Base-by-base conservation (phyloP, 192 early-diverging fungal species). In the Coemansia sp. region DNA sequence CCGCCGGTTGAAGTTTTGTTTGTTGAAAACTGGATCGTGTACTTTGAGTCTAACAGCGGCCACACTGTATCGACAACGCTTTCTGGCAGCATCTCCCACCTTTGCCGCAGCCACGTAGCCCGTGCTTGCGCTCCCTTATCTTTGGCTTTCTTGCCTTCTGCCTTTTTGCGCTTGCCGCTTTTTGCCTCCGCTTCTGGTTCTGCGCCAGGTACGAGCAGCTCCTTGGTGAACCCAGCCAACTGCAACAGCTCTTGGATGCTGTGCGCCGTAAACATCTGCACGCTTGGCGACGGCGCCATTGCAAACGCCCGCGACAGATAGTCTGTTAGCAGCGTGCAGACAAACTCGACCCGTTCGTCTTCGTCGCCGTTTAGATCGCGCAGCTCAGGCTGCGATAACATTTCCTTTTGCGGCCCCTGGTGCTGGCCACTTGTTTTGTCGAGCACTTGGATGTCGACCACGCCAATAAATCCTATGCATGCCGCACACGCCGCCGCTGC, bases 181-280 rank as follows among this genome's bases (percentile, higher is more conserved):
- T 60, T 24, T 15, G 31, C 17, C 36, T 24, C 49, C 31, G 58
- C 63, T 9, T 44, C 42, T 61, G 55, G 5, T 3, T 52, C 50
- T 14, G 23, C 50, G 0, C 7, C 50, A 4, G 48, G 21, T 1
- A 9, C 23, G 3, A 71, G 40, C n/a, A 75, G 56, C 11, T 57
- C 61, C n/a, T 38, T 60, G n/a, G 73, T 70, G 58, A 82, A 82
- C 2, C 70, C 79, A 1, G 63, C 70, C 21, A 69, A 44, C 1
- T 67, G 62, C 25, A 82, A 44, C 40, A 82, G 64, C 56, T 82
- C 79, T 52, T 82, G 79, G 15, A 82, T 82, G 10, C 61, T 65
- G 53, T 76, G 76, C 4, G 79, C 79, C 1, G 71, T 70, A 37
- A 71, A 67, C 44, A 64, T 58, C 52, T 82, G 79, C 3, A 65